Percentiles rank a stretch among this genome's conserved stretches.
These are phyloP conservation scores for Periconia sp. DNA, from an alignment of 2,329 filamentous ascomycete genomes.

Conservation along the genomic window DNA sequence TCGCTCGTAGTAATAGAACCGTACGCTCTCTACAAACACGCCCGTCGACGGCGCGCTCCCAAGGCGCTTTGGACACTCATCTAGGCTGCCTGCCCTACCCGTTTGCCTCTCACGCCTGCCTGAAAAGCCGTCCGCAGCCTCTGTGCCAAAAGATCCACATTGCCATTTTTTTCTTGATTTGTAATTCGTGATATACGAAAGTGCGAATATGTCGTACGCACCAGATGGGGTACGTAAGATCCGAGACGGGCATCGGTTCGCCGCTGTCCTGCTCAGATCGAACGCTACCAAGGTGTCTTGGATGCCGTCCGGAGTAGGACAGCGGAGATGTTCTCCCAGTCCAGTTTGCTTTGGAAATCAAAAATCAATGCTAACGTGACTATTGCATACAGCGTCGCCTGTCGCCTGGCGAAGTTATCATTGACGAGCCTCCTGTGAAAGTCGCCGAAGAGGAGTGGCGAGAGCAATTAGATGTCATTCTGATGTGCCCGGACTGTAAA, in stretches of 20 bases:
- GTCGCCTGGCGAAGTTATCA: conserved; percentile 49
- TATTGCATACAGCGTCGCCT: conserved; percentile 33
- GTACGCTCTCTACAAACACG: background rate
- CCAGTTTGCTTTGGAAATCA: conserved; percentile 6
- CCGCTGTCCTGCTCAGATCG: background rate
- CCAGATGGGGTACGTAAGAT: background rate
- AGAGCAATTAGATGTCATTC: conserved; percentile 82
- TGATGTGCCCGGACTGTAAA: conserved; percentile 87
- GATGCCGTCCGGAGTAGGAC: background rate
- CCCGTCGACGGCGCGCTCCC: conserved; percentile 1
- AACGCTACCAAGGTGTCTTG: background rate
- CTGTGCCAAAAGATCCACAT: conserved; percentile 1
- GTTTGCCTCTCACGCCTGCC: background rate
- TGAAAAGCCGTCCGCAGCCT: conserved; percentile 1
- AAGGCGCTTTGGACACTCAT: background rate
- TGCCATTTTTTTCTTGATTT: background rate
- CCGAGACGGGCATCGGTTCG: background rate
- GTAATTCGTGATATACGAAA: conserved; percentile 5
- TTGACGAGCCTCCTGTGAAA: conserved; percentile 36
- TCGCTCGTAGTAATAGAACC: conserved; percentile 17
- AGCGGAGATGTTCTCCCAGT: conserved; percentile 32
- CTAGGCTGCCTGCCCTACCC: conserved; percentile 2
- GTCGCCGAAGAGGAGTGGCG: conserved; percentile 56
- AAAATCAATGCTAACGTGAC: background rate
- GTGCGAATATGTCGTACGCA: conserved; percentile 1